Conservation (phyloP, 441 rosid genomes). For the Rhodomyrtus psidioides region DNA sequence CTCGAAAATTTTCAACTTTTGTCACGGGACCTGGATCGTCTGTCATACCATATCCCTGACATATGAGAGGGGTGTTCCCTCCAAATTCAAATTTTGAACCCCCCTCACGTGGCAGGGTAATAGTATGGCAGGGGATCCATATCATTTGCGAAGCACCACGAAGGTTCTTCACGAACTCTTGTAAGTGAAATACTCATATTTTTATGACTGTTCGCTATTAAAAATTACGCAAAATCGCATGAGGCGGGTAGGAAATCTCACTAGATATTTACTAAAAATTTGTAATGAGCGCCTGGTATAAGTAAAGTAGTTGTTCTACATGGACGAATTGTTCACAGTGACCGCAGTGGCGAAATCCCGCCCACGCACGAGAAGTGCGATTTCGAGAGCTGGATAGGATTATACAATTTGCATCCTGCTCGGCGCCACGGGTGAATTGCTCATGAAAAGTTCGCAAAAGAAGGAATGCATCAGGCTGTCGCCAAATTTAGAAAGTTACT, state of each 20-base stretch:
- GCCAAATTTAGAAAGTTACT: neutral
- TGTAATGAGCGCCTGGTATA: too few species aligned
- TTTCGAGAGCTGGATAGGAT: neutral
- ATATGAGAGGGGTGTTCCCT: too few species aligned
- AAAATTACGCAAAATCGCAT: neutral
- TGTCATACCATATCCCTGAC: too few species aligned
- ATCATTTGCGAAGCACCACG: neutral
- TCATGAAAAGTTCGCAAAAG: neutral
- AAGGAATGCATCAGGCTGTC: neutral
- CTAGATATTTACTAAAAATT: neutral
- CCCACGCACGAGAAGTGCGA: too few species aligned
- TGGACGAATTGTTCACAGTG: neutral
- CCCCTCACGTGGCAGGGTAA: too few species aligned
- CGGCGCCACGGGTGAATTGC: neutral
- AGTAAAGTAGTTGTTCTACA: neutral
- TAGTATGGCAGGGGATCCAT: too few species aligned
- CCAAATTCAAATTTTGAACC: too few species aligned
- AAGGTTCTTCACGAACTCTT: neutral
- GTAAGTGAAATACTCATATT: neutral
- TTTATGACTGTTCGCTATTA: neutral
- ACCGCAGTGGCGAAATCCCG: neutral
- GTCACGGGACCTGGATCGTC: too few species aligned
- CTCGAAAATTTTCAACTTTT: too few species aligned
- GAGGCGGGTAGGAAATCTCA: neutral
- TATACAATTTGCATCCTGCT: neutral